Conservation (phyloP, 305 asterid species). For the Andrographis paniculata region DNA sequence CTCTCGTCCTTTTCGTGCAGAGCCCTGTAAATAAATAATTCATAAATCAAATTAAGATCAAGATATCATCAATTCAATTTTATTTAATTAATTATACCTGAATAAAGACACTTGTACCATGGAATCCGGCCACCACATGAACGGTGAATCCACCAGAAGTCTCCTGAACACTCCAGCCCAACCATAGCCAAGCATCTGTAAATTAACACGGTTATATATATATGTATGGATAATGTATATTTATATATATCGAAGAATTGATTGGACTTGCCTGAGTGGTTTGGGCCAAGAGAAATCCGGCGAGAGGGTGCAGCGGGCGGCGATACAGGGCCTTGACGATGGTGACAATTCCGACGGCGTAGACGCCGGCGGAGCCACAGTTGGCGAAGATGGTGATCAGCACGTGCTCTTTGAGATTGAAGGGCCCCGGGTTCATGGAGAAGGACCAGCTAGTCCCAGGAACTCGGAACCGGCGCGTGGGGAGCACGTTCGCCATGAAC, state of each 20-base stretch:
- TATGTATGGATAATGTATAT: neutral
- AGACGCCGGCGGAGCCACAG: constrained; percentile 41
- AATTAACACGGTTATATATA: neutral
- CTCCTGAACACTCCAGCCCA: constrained; percentile 62
- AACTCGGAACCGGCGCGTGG: constrained; percentile 24
- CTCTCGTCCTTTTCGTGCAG: constrained; percentile 56
- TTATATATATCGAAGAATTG: too few species aligned
- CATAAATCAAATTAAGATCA: too few species aligned
- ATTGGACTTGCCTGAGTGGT: constrained; percentile 68
- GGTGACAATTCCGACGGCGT: constrained; percentile 41
- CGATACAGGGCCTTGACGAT: constrained; percentile 51
- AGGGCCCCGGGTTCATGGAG: constrained; percentile 59
- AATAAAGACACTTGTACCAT: constrained; percentile 48
- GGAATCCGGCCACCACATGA: constrained; percentile 80
- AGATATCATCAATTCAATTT: too few species aligned
- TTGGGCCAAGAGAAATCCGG: constrained; percentile 40
- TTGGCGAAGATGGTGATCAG: constrained; percentile 54
- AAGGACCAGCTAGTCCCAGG: constrained; percentile 36
- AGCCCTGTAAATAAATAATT: too few species aligned
- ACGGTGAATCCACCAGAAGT: constrained; percentile 48
- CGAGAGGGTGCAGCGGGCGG: constrained; percentile 28
- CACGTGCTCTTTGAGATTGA: constrained; percentile 63
- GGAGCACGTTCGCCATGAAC: constrained; percentile 46
- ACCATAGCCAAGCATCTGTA: constrained; percentile 70
- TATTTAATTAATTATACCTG: too few species aligned